Evolutionary conservation across 192 early-diverging fungal species (phyloP).

Genomic region (Anaeromyces robustus): DNA sequence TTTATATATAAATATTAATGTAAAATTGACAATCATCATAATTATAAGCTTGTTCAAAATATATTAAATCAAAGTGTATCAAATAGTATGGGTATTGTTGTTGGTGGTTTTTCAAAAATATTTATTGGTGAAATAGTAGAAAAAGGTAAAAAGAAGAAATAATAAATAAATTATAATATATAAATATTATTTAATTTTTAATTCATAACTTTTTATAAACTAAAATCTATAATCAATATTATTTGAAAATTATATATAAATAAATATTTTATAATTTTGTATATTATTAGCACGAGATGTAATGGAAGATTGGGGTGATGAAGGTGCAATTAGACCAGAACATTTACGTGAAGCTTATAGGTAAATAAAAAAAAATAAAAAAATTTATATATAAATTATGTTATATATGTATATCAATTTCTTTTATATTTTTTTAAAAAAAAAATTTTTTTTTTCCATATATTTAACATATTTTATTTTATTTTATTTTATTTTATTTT

Average conservation of each 20-base stretch:
- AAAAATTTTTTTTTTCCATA: too few species aligned
- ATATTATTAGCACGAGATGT: slow-evolving; percentile 46
- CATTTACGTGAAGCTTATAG: slow-evolving; percentile 76
- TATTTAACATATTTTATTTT: background rate
- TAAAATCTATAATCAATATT: too few species aligned
- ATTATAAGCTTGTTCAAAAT: slow-evolving; percentile 33
- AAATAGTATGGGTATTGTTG: slow-evolving; percentile 57
- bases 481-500: background rate
- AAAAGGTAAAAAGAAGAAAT: slow-evolving; percentile 40
- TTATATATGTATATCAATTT: too few species aligned
- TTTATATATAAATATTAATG: too few species aligned
- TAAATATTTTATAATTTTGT: too few species aligned
- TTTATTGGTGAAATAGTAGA: slow-evolving; percentile 86
- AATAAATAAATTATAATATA: too few species aligned
- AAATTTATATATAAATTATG: too few species aligned
- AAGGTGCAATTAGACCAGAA: slow-evolving; percentile 59
- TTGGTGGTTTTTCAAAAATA: slow-evolving; percentile 78
- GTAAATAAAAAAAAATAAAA: slow-evolving; percentile 3
- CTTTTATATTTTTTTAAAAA: too few species aligned
- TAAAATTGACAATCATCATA: too few species aligned
- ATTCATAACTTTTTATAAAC: too few species aligned
- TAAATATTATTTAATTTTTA: too few species aligned
- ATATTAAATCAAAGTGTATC: slow-evolving; percentile 58
- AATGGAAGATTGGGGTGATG: slow-evolving; percentile 61
- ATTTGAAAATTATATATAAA: too few species aligned